Percentiles rank a stretch among this genome's conserved stretches.
phyloP scores from a whole-genome alignment of 1,284 basidiomycete species.

The Ustilago xerochloae region DNA sequence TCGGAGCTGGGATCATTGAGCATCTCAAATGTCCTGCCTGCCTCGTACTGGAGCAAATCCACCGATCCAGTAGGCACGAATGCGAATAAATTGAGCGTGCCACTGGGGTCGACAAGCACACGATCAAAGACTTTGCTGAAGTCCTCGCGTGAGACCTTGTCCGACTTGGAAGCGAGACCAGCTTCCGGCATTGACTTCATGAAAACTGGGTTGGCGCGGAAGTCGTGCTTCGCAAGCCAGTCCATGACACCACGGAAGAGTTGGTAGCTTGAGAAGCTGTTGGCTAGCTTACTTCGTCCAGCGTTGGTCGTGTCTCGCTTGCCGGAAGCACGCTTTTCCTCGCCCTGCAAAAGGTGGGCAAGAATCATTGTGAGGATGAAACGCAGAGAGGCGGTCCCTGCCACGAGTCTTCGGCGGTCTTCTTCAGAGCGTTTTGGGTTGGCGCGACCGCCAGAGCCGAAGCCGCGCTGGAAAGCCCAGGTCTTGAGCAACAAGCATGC shows the following conservation, averaged over 20 bases:
- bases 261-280: conserved; percentile 85
- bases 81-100: conserved; percentile 79
- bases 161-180: conserved; percentile 42
- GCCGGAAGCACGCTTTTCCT: conserved; percentile 61
- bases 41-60: conserved; percentile 73
- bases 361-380: conserved; percentile 72
- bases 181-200: conserved; percentile 71
- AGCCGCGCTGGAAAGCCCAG: conserved; percentile 90
- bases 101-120: conserved; percentile 83
- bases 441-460: conserved; percentile 71
- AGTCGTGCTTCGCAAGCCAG: conserved; percentile 78
- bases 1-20: conserved; percentile 70
- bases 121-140: conserved; percentile 65
- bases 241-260: conserved; percentile 83
- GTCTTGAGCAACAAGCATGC: conserved; percentile 83
- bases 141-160: conserved; percentile 67
- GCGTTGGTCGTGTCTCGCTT: conserved; percentile 68
- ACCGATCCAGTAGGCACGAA: conserved; percentile 72
- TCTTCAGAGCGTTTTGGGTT: conserved; percentile 12
- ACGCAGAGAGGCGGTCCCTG: conserved; percentile 73
- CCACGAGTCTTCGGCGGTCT: conserved; percentile 47
- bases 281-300: conserved; percentile 72
- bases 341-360: conserved; percentile 66
- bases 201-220: conserved; percentile 75
- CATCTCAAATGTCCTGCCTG: conserved; percentile 59